phyloP scores from a whole-genome alignment of 441 rosid species.

The Rhodomyrtus psidioides region DNA sequence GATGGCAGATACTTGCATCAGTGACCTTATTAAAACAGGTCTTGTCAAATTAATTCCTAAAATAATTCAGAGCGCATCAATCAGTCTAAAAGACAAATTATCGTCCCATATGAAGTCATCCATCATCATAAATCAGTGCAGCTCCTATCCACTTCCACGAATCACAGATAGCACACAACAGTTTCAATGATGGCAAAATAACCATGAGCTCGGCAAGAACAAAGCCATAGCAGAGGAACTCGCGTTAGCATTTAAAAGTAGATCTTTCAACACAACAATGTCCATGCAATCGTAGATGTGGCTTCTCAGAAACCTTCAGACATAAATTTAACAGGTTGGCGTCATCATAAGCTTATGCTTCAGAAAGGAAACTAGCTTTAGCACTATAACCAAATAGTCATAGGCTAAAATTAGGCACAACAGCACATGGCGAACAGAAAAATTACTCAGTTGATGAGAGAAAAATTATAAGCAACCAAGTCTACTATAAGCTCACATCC shows the following conservation, averaged over 20 bases:
- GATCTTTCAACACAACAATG: not conserved
- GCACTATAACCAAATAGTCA: not conserved
- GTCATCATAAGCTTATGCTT: not conserved
- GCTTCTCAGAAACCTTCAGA: not conserved
- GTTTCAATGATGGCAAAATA: not conserved
- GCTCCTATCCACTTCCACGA: not conserved
- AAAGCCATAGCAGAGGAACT: not conserved
- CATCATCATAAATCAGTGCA: not conserved
- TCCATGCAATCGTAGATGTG: not conserved
- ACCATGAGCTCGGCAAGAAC: not conserved
- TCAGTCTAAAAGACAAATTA: not conserved
- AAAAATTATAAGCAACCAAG: not conserved
- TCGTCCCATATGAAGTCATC: not conserved
- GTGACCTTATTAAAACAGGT: not conserved
- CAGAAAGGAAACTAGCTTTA: not conserved
- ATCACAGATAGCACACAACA: not conserved
- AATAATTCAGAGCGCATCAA: not conserved
- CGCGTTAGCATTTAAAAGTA: not conserved
- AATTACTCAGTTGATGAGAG: not conserved
- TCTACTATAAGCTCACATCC: not conserved
- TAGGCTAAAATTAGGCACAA: not conserved
- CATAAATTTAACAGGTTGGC: not conserved
- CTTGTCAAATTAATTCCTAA: not conserved
- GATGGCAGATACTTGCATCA: not conserved
- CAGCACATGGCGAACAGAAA: not conserved